These are phyloP conservation scores for Exophiala calicioides DNA, from an alignment of 2,329 filamentous ascomycete species.

Conservation along the genomic window DNA sequence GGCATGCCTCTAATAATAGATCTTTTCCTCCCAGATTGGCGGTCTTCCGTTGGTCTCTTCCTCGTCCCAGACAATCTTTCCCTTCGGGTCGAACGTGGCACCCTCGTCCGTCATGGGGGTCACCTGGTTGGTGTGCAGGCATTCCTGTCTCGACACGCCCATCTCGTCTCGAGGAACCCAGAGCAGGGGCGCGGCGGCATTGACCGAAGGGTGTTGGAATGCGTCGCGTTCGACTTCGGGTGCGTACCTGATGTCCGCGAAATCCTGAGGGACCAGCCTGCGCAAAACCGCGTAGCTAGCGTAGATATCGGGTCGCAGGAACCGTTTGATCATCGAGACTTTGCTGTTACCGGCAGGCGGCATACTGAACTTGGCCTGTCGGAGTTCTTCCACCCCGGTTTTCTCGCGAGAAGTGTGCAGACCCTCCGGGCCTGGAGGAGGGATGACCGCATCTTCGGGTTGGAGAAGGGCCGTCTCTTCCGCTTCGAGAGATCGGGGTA, in stretches of 20 bases:
- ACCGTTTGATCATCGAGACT: constrained; percentile 47
- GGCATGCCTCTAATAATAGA: constrained; percentile 46
- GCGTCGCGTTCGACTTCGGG: constrained; percentile 65
- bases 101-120: constrained; percentile 81
- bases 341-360: constrained; percentile 5
- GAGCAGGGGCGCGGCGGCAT: constrained; percentile 64
- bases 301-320: constrained; percentile 76
- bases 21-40: constrained; percentile 61
- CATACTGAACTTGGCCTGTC: constrained; percentile 21
- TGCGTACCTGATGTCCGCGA: constrained; percentile 61
- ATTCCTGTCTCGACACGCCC: constrained; percentile 75
- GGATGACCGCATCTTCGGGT: constrained; percentile 9
- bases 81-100: constrained; percentile 69
- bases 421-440: not conserved
- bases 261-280: constrained; percentile 63
- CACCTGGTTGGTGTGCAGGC: constrained; percentile 68
- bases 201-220: constrained; percentile 72
- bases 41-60: constrained; percentile 52
- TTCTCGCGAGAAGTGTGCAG: constrained; percentile 27
- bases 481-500: constrained; percentile 71
- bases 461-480: constrained; percentile 53
- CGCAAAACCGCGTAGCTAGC: constrained; percentile 71
- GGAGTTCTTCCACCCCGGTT: constrained; percentile 25
- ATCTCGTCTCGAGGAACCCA: constrained; percentile 80
- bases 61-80: constrained; percentile 61